Percentiles rank a stretch among this genome's conserved stretches.
phyloP scores from a whole-genome alignment of 2,329 filamentous ascomycete species.

The Lachnellula hyalina region DNA sequence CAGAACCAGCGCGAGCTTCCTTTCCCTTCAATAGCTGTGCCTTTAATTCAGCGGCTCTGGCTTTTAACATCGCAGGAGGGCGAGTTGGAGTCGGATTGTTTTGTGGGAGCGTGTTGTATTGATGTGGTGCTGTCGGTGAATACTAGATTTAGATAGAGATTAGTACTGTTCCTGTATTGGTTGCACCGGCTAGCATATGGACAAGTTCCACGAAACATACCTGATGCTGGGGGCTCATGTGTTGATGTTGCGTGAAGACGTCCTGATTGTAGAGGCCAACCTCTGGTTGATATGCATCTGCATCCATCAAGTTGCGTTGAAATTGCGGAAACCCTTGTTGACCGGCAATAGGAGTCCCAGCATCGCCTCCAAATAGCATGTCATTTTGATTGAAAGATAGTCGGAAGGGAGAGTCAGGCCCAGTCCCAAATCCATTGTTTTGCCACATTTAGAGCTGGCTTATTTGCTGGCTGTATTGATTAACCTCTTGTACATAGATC shows the following conservation, averaged over 20 bases:
- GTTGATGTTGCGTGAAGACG: slow-evolving; percentile 23
- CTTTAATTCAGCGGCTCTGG: slow-evolving; percentile 30
- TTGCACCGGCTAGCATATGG: not conserved
- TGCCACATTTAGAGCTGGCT: slow-evolving; percentile 21
- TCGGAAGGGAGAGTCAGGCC: slow-evolving; percentile 22
- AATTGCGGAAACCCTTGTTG: slow-evolving; percentile 18
- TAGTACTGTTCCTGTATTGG: slow-evolving; percentile 9
- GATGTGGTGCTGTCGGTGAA: slow-evolving; percentile 9
- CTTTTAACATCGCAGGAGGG: slow-evolving; percentile 23
- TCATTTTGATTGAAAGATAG: slow-evolving; percentile 26
- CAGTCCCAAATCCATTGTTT: slow-evolving; percentile 25
- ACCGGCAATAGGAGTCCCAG: slow-evolving; percentile 4
- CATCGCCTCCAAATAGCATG: slow-evolving; percentile 8
- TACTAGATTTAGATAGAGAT: slow-evolving; percentile 17
- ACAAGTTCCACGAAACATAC: slow-evolving; percentile 19
- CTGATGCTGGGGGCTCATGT: slow-evolving; percentile 15
- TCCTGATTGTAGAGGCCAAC: slow-evolving; percentile 19
- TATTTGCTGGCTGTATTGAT: not conserved
- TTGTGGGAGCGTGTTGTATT: slow-evolving; percentile 15
- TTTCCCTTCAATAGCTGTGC: slow-evolving; percentile 26
- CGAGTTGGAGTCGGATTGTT: slow-evolving; percentile 7
- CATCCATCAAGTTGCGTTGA: slow-evolving; percentile 15
- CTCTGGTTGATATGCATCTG: slow-evolving; percentile 19
- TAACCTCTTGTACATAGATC: too few species aligned
- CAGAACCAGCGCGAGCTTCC: slow-evolving; percentile 20